Evolutionary conservation across 176 grass and related monocot species (phyloP), one percentile per base, ranked within the genome.

Genomic region (Raddia distichophylla): DNA sequence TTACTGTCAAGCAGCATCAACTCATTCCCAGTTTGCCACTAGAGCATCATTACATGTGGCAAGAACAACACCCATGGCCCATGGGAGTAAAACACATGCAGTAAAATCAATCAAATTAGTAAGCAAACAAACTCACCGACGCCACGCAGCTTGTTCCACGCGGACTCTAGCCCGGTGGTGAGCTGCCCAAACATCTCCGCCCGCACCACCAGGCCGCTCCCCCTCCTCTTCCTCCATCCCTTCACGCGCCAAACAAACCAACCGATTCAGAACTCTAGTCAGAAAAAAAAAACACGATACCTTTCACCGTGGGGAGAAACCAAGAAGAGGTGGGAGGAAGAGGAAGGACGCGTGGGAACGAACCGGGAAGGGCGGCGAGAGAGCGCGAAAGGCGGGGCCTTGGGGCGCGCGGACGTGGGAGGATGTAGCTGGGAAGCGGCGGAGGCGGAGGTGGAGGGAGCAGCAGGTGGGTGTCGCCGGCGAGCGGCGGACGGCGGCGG

Each of bases 121-220:
- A 2, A 7, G 44, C 0, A 68, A 61, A 27, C 8, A 46, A 78
- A 48, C 87, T 20, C 50, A 99, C 96, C 93, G 55, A 86, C 90
- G 55, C 96, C 96, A 4, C 88, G 87, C 46, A 99, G 88, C 80
- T 99, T 99, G 86, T 93, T 99, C 96, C 96, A 99, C 6, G 96
- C 96, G 8, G 96, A 88, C 76, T 99, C 96, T 5, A 99, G 91
- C 22, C 96, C 93, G 53, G 78, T 93, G 42, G 96, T 95, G 77
- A 99, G 90, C 82, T 99, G 93, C 8, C 96, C 96, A 68, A 99
- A 95, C 96, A 93, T 99, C 91, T 99, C 96, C 35, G 93, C 91
- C 60, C 85, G 80, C 80, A 95, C 92, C 20, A 82, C 87, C 75
- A 93, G 81, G 22, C 74, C 73, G 74, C 62, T 83, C 2, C 76